phyloP scores from a whole-genome alignment of 2,329 filamentous ascomycete species.

The Atkinsonella texensis region DNA sequence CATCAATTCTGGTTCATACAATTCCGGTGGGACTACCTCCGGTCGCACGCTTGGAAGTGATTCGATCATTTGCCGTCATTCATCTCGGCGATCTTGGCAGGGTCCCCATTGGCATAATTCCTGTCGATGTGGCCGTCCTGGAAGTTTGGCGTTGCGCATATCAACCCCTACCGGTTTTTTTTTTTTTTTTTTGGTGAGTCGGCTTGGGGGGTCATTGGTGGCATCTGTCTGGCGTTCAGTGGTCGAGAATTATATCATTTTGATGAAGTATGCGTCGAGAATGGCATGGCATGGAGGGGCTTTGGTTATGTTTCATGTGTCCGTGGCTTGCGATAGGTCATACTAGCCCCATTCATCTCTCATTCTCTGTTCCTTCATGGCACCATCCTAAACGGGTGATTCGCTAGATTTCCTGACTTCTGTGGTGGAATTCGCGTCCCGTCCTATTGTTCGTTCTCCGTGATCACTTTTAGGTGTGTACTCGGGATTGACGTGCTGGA shows the following conservation, averaged over 20 bases:
- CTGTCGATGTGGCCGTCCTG: constrained; percentile 52
- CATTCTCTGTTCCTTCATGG: constrained; percentile 19
- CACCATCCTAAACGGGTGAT: constrained; percentile 14
- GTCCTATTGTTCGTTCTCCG: too few species aligned
- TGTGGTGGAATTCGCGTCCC: background rate
- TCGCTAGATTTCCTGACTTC: constrained; percentile 7
- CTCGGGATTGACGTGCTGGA: too few species aligned
- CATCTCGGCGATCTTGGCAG: constrained; percentile 46
- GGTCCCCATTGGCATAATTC: constrained; percentile 47
- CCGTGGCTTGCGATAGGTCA: background rate
- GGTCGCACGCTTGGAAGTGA: background rate
- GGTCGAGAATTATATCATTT: too few species aligned
- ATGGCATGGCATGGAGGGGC: too few species aligned
- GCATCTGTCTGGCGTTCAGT: constrained; percentile 36
- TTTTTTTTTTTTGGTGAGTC: constrained; percentile 32
- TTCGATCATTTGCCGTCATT: constrained; percentile 23
- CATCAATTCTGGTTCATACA: background rate
- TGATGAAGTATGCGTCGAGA: too few species aligned
- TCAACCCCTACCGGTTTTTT: constrained; percentile 54
- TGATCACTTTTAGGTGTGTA: too few species aligned
- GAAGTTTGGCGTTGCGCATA: constrained; percentile 52
- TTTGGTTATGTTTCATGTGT: too few species aligned
- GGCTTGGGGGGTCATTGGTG: constrained; percentile 52
- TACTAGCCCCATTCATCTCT: constrained; percentile 39
- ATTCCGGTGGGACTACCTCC: background rate